Percentiles rank a stretch among this genome's conserved stretches.
These are phyloP conservation scores for Pseudogymnoascus sp. DNA, from an alignment of 2,329 filamentous ascomycete genomes.

Conservation along the genomic window DNA sequence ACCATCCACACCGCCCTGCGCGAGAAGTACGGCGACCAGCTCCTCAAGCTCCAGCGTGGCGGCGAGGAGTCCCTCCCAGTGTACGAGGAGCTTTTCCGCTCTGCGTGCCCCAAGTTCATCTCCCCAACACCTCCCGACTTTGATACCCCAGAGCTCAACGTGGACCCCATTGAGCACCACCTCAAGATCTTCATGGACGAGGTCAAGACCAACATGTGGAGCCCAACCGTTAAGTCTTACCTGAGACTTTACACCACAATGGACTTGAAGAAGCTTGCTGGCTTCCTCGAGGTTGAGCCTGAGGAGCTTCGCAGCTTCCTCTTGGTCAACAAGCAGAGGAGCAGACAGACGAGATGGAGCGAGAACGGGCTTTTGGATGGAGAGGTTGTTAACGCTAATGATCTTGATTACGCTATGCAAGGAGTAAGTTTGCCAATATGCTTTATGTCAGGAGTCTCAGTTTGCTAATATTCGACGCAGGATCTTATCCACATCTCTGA, in stretches of 20 bases:
- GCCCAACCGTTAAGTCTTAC: slow-evolving; percentile 96
- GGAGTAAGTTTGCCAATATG: slow-evolving; percentile 53
- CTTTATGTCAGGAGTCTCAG: background rate
- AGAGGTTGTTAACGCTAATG: slow-evolving; percentile 85
- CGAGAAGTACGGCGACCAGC: slow-evolving; percentile 99
- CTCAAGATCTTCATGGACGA: slow-evolving; percentile 98
- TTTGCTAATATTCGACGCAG: slow-evolving; percentile 35
- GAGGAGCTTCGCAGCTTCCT: slow-evolving; percentile 92
- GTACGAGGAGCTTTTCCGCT: slow-evolving; percentile 96
- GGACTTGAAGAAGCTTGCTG: slow-evolving; percentile 96
- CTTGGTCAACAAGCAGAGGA: slow-evolving; percentile 97
- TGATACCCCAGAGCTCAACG: slow-evolving; percentile 89
- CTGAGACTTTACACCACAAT: slow-evolving; percentile 98
- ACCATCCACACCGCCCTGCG: slow-evolving; percentile 96
- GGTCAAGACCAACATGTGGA: slow-evolving; percentile 98
- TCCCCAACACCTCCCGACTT: slow-evolving; percentile 95
- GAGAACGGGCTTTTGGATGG: slow-evolving; percentile 87
- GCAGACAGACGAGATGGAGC: slow-evolving; percentile 88
- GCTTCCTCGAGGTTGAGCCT: slow-evolving; percentile 94
- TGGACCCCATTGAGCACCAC: slow-evolving; percentile 97
- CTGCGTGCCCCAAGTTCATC: slow-evolving; percentile 99
- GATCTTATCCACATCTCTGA: slow-evolving; percentile 98
- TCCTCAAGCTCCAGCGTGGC: slow-evolving; percentile 91
- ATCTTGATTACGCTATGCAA: slow-evolving; percentile 95
- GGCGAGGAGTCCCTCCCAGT: slow-evolving; percentile 91